phyloP scores from a whole-genome alignment of 352 stramenopile species.

The Phytopythium mirpurense region DNA sequence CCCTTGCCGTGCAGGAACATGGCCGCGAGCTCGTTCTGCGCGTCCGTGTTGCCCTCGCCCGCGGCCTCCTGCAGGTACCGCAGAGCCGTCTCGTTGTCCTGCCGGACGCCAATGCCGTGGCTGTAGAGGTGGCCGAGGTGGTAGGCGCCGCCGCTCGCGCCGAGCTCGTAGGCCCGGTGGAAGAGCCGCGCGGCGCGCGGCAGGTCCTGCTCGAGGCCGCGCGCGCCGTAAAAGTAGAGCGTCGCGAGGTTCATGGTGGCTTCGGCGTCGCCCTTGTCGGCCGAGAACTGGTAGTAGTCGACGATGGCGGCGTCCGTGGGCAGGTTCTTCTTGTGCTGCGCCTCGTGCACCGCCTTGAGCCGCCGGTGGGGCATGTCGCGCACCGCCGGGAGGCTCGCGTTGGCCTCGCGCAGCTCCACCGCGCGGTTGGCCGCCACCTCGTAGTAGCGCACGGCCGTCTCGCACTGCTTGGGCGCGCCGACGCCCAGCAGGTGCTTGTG shows the following conservation, averaged over 20 bases:
- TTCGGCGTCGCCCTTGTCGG: slow-evolving; percentile 82
- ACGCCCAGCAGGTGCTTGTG: slow-evolving; percentile 74
- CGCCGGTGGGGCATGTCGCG: slow-evolving; percentile 69
- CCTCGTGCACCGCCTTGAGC: slow-evolving; percentile 66
- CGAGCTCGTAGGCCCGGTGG: slow-evolving; percentile 69
- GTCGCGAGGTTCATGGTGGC: slow-evolving; percentile 82
- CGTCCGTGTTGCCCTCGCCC: slow-evolving; percentile 70
- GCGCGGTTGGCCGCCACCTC: slow-evolving; percentile 82
- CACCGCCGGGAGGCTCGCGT: slow-evolving; percentile 51
- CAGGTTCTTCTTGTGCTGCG: slow-evolving; percentile 77
- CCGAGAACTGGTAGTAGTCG: slow-evolving; percentile 89
- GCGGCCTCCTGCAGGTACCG: slow-evolving; percentile 68
- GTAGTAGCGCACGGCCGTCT: slow-evolving; percentile 85
- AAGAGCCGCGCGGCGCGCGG: slow-evolving; percentile 58
- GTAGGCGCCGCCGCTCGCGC: slow-evolving; percentile 57
- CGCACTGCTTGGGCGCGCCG: slow-evolving; percentile 74
- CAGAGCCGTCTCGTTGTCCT: slow-evolving; percentile 64
- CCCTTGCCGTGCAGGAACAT: slow-evolving; percentile 78
- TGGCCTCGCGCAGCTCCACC: slow-evolving; percentile 52
- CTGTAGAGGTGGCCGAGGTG: slow-evolving; percentile 81
- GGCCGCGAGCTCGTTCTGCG: slow-evolving; percentile 75
- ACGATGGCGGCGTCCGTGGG: slow-evolving; percentile 73
- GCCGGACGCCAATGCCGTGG: slow-evolving; percentile 67
- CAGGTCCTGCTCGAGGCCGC: slow-evolving; percentile 69
- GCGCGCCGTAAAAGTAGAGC: slow-evolving; percentile 79